Conservation (phyloP, 305 asterid species). For the Coffea humblotiana region DNA sequence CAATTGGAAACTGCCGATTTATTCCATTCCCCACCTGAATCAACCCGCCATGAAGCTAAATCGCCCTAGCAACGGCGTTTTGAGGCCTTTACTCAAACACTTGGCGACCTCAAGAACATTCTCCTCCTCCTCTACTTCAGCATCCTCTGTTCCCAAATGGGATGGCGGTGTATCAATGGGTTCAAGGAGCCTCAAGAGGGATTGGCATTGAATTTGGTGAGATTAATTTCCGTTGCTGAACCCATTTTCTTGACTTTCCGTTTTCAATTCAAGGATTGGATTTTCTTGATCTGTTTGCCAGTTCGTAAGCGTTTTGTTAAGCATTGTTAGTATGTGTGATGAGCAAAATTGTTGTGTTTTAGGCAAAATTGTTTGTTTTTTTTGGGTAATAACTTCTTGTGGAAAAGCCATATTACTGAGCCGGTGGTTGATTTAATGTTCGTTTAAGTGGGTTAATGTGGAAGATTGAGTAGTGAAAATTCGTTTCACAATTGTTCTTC, state of each 20-base stretch:
- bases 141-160: constrained; percentile 34
- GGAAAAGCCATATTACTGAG: too few species aligned
- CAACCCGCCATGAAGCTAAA: constrained; percentile 20
- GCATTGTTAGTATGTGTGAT: too few species aligned
- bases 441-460: too few species aligned
- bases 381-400: too few species aligned
- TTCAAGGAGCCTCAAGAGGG: constrained; percentile 98
- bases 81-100: constrained; percentile 21
- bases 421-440: too few species aligned
- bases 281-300: not conserved
- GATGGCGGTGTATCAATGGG: constrained; percentile 80
- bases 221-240: constrained; percentile 24
- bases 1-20: not conserved
- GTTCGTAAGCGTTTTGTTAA: too few species aligned
- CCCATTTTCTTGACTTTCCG: not conserved
- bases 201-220: constrained; percentile 92
- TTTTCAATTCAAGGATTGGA: not conserved
- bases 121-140: constrained; percentile 13
- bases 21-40: not conserved
- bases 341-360: too few species aligned
- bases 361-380: too few species aligned
- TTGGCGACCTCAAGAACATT: not conserved
- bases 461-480: too few species aligned
- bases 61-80: constrained; percentile 17
- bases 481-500: too few species aligned